These are phyloP conservation scores for Hemileccinum rubropunctum DNA, from an alignment of 768 basidiomycete genomes.

Conservation along the genomic window DNA sequence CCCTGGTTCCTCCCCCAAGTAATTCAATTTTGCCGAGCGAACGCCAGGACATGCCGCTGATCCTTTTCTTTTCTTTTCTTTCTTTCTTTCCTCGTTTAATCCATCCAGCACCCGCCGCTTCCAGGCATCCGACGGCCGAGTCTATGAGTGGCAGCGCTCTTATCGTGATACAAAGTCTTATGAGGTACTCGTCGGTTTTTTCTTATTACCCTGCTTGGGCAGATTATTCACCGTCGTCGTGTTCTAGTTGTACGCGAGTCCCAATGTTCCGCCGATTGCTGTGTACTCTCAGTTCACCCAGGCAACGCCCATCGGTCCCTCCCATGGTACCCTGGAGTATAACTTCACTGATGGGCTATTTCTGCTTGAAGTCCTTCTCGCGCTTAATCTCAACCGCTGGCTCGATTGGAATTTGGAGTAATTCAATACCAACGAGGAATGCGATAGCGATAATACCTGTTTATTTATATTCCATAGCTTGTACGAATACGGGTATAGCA, in stretches of 20 bases:
- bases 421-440: slow-evolving; percentile 12
- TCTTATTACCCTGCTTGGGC: neutral
- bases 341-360: slow-evolving; percentile 59
- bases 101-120: slow-evolving; percentile 57
- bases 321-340: slow-evolving; percentile 63
- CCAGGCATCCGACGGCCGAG: slow-evolving; percentile 50
- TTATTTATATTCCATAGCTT: slow-evolving; percentile 35
- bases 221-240: slow-evolving; percentile 3
- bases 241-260: slow-evolving; percentile 46
- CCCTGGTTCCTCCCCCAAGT: slow-evolving; percentile 51
- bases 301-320: slow-evolving; percentile 58
- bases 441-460: slow-evolving; percentile 16
- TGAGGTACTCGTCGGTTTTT: slow-evolving; percentile 47
- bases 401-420: slow-evolving; percentile 53
- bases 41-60: neutral
- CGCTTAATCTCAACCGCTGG: slow-evolving; percentile 74
- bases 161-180: slow-evolving; percentile 49
- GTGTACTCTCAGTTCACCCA: slow-evolving; percentile 53
- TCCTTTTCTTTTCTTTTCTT: neutral
- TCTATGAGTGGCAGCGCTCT: slow-evolving; percentile 65
- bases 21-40: slow-evolving; percentile 7
- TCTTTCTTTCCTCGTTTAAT: neutral
- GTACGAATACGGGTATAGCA: slow-evolving; percentile 32
- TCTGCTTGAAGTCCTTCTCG: slow-evolving; percentile 59
- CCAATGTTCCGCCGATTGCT: slow-evolving; percentile 49